Conservation (phyloP, 2,329 filamentous ascomycete species). For the Colletotrichum sp. region DNA sequence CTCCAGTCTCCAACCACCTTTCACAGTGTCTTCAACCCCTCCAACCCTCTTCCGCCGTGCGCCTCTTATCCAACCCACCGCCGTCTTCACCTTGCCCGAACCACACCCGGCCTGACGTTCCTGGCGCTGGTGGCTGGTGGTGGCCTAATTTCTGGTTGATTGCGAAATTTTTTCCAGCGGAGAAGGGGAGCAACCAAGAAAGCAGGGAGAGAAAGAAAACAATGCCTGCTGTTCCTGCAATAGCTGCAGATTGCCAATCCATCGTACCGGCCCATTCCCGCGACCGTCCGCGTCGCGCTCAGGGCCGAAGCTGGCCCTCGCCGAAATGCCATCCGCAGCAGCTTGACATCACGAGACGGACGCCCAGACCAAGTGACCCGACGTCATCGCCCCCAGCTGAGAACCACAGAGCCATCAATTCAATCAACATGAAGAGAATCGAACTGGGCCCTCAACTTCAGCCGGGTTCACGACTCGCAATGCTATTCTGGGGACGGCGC, state of each 20-base stretch:
- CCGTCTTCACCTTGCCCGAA: neutral
- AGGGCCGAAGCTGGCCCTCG: neutral
- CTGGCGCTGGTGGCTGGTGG: neutral
- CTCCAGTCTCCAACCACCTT: conserved; percentile 18
- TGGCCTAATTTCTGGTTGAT: neutral
- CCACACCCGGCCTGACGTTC: neutral
- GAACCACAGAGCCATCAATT: neutral
- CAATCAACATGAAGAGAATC: neutral
- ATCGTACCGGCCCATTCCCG: conserved; percentile 7
- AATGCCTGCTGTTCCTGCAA: neutral
- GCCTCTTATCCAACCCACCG: neutral
- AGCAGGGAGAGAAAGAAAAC: neutral
- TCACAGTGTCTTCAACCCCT: neutral
- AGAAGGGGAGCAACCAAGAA: neutral
- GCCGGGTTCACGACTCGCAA: neutral
- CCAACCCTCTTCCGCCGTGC: neutral
- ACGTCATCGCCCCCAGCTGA: conserved; percentile 7
- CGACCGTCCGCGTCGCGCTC: conserved; percentile 5
- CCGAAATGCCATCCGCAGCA: conserved; percentile 16
- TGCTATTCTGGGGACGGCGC: neutral
- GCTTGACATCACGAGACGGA: conserved; percentile 18
- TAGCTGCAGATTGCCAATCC: neutral
- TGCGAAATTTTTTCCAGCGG: neutral
- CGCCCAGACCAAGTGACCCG: conserved; percentile 8
- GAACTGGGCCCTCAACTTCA: neutral